phyloP scores from a whole-genome alignment of 192 early-diverging fungal genomes.

The Hyaloraphidium curvatum region DNA sequence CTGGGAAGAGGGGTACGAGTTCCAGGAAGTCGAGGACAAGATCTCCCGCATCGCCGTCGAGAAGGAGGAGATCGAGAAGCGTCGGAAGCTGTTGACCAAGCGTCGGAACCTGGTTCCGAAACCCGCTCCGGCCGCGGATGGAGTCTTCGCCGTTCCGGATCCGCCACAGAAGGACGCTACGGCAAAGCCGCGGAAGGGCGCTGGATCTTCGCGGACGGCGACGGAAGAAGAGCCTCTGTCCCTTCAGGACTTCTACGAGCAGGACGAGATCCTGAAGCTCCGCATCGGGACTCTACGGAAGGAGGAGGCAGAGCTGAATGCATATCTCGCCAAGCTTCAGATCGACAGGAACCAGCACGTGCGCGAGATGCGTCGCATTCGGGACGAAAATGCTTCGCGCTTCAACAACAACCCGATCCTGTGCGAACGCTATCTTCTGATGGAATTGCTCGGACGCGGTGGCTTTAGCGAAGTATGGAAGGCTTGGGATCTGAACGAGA shows the following conservation, averaged over 20 bases:
- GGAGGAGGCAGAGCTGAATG: constrained; percentile 9
- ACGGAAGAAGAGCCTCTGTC: not conserved
- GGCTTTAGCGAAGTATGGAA: constrained; percentile 17
- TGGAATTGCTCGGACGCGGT: constrained; percentile 11
- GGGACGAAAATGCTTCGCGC: constrained; percentile 12
- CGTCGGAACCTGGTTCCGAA: too few relatives aligned
- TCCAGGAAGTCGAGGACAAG: constrained; percentile 6
- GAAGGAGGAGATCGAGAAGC: constrained; percentile 12
- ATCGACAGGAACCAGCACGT: constrained; percentile 10
- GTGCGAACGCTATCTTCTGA: constrained; percentile 11
- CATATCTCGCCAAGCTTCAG: constrained; percentile 2
- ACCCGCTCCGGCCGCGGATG: too few relatives aligned
- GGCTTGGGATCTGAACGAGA: constrained; percentile 9
- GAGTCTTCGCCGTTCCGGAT: too few relatives aligned
- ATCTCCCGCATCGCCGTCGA: constrained; percentile 1
- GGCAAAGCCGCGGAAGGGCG: too few relatives aligned
- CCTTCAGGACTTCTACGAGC: not conserved
- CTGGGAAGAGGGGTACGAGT: constrained; percentile 13
- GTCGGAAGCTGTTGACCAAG: constrained; percentile 6
- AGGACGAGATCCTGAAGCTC: constrained; percentile 13
- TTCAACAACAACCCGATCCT: constrained; percentile 11
- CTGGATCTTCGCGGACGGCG: too few relatives aligned
- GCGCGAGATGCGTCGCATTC: constrained; percentile 6
- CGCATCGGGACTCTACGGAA: constrained; percentile 8
- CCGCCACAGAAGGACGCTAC: too few relatives aligned